A percentile compares a stretch with the other conserved stretches of the same genome.
phyloP scores from a whole-genome alignment of 139 green algal species.

The Microglena sp. region DNA sequence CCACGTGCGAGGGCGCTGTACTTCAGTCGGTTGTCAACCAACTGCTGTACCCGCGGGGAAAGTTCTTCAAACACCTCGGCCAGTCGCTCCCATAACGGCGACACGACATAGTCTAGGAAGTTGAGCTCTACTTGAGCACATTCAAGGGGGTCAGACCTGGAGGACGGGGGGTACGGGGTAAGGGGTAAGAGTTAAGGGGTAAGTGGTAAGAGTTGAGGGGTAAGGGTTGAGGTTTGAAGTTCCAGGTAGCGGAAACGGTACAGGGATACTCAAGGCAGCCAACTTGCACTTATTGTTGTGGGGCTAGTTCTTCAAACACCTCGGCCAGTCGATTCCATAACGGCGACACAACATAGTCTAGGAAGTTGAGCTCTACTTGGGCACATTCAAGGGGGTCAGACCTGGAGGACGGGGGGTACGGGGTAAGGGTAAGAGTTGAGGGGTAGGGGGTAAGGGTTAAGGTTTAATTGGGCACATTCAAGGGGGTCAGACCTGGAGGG shows the following conservation, averaged over 20 bases:
- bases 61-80: conserved; percentile 31
- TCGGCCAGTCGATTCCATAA: conserved; percentile 48
- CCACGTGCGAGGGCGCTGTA: too few relatives aligned
- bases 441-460: too few relatives aligned
- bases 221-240: too few relatives aligned
- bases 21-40: conserved; percentile 14
- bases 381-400: neutral
- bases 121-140: conserved; percentile 41
- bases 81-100: conserved; percentile 46
- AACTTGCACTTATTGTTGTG: conserved; percentile 11
- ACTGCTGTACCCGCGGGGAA: conserved; percentile 9
- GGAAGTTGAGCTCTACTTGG: conserved; percentile 52
- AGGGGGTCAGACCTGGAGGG: too few relatives aligned
- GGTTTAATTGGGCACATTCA: too few relatives aligned
- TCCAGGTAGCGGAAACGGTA: too few relatives aligned
- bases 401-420: neutral
- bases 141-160: neutral
- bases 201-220: too few relatives aligned
- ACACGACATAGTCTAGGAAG: conserved; percentile 57
- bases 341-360: conserved; percentile 48
- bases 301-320: conserved; percentile 17
- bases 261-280: too few relatives aligned
- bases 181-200: too few relatives aligned
- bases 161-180: conserved; percentile 1
- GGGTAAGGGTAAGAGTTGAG: too few relatives aligned